Percentiles rank a stretch among this genome's conserved stretches.
Conservation (phyloP, 495 filamentous ascomycete species). For the Penicillium angulare region DNA sequence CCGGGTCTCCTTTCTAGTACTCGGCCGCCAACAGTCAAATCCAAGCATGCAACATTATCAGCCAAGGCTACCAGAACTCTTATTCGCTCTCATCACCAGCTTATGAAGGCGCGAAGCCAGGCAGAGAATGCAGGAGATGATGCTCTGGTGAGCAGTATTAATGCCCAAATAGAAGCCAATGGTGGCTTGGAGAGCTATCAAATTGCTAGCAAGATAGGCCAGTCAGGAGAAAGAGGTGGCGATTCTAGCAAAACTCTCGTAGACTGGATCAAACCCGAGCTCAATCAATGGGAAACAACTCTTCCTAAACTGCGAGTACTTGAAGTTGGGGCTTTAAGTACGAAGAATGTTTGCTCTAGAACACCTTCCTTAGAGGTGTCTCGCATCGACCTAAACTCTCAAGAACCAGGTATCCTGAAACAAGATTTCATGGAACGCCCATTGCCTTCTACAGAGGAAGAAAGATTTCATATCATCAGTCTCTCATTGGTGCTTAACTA, state of each 20-base stretch:
- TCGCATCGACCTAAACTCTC: slow-evolving; percentile 88
- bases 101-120: slow-evolving; percentile 72
- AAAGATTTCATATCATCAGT: slow-evolving; percentile 84
- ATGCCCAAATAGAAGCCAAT: slow-evolving; percentile 58
- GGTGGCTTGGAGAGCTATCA: slow-evolving; percentile 88
- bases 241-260: slow-evolving; percentile 86
- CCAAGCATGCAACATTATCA: slow-evolving; percentile 62
- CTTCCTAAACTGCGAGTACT: slow-evolving; percentile 59
- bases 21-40: slow-evolving; percentile 59
- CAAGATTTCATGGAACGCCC: slow-evolving; percentile 96
- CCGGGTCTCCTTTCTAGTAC: slow-evolving; percentile 61
- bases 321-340: slow-evolving; percentile 87
- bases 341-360: slow-evolving; percentile 77
- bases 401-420: slow-evolving; percentile 71
- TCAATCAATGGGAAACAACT: slow-evolving; percentile 24
- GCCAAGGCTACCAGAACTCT: slow-evolving; percentile 75
- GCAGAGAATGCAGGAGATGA: slow-evolving; percentile 65
- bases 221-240: slow-evolving; percentile 79
- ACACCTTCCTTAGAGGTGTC: slow-evolving; percentile 68
- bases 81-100: slow-evolving; percentile 80
- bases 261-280: slow-evolving; percentile 69
- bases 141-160: slow-evolving; percentile 51
- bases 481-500: slow-evolving; percentile 96
- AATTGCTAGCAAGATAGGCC: slow-evolving; percentile 82
- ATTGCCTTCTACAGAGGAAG: slow-evolving; percentile 56